Conservation (phyloP, 2,329 filamentous ascomycete species). For the Trichophyton simii region DNA sequence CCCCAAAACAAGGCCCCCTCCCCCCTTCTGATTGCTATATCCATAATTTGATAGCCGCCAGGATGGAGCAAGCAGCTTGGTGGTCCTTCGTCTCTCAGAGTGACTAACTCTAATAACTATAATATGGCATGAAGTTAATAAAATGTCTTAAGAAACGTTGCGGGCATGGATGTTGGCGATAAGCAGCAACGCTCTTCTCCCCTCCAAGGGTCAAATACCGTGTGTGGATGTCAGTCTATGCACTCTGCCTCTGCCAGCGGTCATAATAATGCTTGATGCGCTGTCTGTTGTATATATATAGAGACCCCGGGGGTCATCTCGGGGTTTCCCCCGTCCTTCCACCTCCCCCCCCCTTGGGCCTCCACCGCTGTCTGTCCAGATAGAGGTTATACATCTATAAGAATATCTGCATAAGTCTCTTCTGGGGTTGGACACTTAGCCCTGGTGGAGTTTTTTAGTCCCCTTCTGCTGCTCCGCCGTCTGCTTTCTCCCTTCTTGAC, state of each 20-base stretch:
- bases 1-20: too few species aligned
- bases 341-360: not conserved
- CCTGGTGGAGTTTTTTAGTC: not conserved
- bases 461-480: too few species aligned
- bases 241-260: too few species aligned
- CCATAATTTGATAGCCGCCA: not conserved
- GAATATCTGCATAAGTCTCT: not conserved
- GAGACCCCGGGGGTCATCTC: not conserved
- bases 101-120: not conserved
- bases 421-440: not conserved
- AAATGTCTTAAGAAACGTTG: slow-evolving; percentile 2
- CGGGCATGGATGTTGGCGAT: not conserved
- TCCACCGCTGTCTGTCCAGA: not conserved
- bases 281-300: not conserved
- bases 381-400: not conserved
- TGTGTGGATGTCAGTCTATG: not conserved
- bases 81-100: not conserved
- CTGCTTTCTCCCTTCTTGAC: not conserved
- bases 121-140: not conserved
- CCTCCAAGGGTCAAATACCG: not conserved
- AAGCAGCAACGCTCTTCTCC: not conserved
- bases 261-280: not conserved
- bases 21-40: not conserved
- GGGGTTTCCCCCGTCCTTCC: not conserved
- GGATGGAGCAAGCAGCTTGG: not conserved